A percentile compares a stretch with the other conserved stretches of the same genome.
Evolutionary conservation across 139 green algal genomes (phyloP).

Genomic region (Coelastrella sp.): DNA sequence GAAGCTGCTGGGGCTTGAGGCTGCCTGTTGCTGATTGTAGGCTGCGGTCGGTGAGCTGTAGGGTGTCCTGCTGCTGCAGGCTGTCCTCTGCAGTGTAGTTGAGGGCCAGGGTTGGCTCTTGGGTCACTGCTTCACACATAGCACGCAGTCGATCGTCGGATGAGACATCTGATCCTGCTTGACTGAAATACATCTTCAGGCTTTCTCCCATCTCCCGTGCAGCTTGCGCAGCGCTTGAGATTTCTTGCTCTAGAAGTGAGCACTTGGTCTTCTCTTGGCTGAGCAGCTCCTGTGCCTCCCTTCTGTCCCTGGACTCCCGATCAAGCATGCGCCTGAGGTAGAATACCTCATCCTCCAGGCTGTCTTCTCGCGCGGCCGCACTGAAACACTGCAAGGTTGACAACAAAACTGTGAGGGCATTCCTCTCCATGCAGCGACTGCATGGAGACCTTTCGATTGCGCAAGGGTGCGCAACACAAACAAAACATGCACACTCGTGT

Average conservation of each 20-base stretch:
- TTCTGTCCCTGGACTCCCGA: background rate
- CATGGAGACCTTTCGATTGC: too few relatives aligned
- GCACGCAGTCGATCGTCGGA: background rate
- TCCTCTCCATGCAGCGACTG: too few relatives aligned
- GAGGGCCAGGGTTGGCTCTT: background rate
- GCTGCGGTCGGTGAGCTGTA: background rate
- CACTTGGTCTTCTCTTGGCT: slow-evolving; percentile 12
- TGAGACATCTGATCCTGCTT: background rate
- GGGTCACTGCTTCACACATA: background rate
- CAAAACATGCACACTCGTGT: too few relatives aligned
- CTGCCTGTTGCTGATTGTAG: background rate
- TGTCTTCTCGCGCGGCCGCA: background rate
- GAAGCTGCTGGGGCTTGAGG: background rate
- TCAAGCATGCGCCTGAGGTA: slow-evolving; percentile 12
- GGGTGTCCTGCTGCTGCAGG: background rate
- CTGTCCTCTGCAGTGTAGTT: background rate
- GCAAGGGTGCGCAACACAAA: too few relatives aligned
- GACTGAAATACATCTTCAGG: slow-evolving; percentile 36
- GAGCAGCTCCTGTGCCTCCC: background rate
- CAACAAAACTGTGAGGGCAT: too few relatives aligned
- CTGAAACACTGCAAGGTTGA: slow-evolving; percentile 19
- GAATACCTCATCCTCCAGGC: background rate
- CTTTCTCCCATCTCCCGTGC: slow-evolving; percentile 43
- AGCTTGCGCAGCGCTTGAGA: slow-evolving; percentile 5
- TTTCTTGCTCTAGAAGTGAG: slow-evolving; percentile 32